Evolutionary conservation across 2,329 filamentous ascomycete species (phyloP).

Genomic region (Talaromyces rugulosus): DNA sequence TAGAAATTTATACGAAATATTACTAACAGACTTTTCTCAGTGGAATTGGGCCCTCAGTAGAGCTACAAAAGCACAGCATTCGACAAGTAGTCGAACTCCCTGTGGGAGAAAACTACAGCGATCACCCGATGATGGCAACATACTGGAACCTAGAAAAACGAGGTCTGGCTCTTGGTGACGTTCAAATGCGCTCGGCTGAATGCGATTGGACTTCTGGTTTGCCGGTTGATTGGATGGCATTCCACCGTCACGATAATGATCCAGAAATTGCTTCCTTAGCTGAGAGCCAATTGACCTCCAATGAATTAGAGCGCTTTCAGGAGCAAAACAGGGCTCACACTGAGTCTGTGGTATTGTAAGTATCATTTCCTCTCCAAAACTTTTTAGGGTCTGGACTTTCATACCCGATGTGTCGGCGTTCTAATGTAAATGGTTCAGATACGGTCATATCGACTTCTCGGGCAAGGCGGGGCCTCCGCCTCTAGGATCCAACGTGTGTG

Average conservation of each 20-base stretch:
- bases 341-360: conserved; percentile 1
- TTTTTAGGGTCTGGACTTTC: neutral
- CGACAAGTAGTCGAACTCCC: neutral
- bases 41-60: neutral
- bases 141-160: conserved; percentile 2
- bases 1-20: neutral
- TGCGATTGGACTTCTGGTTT: conserved; percentile 1
- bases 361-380: neutral
- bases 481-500: neutral
- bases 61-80: conserved; percentile 1
- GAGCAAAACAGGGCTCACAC: neutral
- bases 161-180: neutral
- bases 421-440: neutral
- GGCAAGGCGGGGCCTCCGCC: neutral
- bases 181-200: neutral
- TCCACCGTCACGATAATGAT: neutral
- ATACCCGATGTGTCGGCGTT: neutral
- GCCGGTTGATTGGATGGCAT: neutral
- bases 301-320: neutral
- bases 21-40: neutral
- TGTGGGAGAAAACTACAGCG: neutral
- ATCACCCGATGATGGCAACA: neutral
- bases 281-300: neutral
- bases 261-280: neutral
- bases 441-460: conserved; percentile 1